Evolutionary conservation across 2,329 filamentous ascomycete species (phyloP).

Genomic region (Xenosphaeropsis pyriputrescens): DNA sequence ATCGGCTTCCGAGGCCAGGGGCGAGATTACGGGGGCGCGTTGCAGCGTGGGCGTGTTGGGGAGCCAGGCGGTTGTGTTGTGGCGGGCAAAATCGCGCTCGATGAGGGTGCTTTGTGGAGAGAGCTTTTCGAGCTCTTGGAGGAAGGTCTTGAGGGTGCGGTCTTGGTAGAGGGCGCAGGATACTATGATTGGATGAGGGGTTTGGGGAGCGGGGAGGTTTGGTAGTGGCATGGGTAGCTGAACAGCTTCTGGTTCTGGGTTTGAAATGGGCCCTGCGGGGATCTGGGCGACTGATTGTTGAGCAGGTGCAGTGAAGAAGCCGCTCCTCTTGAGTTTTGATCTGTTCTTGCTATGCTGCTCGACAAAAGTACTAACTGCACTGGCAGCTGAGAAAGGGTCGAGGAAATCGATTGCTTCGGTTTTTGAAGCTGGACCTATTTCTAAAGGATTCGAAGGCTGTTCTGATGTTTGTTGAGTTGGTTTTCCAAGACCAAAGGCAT

Average conservation of each 20-base stretch:
- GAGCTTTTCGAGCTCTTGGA: constrained; percentile 31
- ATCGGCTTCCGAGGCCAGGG: constrained; percentile 48
- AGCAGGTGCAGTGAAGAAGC: constrained; percentile 10
- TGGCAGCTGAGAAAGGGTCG: constrained; percentile 22
- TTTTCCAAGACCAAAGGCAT: too few relatives aligned
- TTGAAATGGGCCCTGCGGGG: neutral
- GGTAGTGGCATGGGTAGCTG: constrained; percentile 8
- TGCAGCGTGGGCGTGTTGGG: constrained; percentile 12
- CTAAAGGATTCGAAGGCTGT: constrained; percentile 1
- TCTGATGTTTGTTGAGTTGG: constrained; percentile 7
- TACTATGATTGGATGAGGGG: constrained; percentile 28
- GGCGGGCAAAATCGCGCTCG: constrained; percentile 40
- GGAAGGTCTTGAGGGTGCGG: constrained; percentile 21
- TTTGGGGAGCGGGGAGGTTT: constrained; percentile 8
- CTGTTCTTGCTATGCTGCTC: constrained; percentile 24
- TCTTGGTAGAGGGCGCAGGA: constrained; percentile 29
- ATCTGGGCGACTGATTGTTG: neutral
- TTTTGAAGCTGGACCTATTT: constrained; percentile 4
- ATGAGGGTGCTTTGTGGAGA: constrained; percentile 36
- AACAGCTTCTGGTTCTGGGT: neutral
- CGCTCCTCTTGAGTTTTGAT: constrained; percentile 12
- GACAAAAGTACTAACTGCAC: constrained; percentile 34
- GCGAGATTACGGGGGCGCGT: constrained; percentile 21
- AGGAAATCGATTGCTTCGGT: constrained; percentile 5
- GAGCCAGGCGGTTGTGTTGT: constrained; percentile 21